These are phyloP conservation scores for Scytalidium lignicola DNA, from an alignment of 2,329 filamentous ascomycete species.

Conservation along the genomic window DNA sequence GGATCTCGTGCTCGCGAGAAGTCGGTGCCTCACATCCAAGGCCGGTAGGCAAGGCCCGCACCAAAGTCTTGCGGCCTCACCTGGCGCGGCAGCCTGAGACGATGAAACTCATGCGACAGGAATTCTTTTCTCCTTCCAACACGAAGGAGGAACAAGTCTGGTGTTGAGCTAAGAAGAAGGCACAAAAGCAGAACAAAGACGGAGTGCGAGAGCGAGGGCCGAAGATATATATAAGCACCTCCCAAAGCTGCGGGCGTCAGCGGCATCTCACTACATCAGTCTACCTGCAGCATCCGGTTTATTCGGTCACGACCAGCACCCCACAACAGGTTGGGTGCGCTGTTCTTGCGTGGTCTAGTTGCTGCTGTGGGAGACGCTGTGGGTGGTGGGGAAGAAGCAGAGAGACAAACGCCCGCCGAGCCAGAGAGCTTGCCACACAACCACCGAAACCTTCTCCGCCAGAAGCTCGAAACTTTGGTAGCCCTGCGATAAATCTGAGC, in stretches of 20 bases:
- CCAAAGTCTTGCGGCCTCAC: neutral
- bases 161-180: neutral
- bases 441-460: no score
- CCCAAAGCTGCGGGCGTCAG: neutral
- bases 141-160: neutral
- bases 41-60: neutral
- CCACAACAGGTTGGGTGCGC: neutral
- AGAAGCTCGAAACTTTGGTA: no score
- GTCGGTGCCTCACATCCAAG: neutral
- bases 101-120: neutral
- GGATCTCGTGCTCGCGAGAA: no score
- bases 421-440: no score
- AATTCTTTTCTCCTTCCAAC: neutral
- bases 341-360: neutral
- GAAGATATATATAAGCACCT: slow-evolving; percentile 1
- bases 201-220: neutral
- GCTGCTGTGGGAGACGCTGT: neutral
- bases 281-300: neutral
- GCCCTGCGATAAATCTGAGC: no score
- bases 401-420: no score
- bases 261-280: neutral
- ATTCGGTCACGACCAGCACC: neutral
- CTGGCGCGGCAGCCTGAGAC: neutral
- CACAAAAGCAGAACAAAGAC: neutral
- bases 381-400: neutral